Evolutionary conservation across 208 protist species (phyloP).

Genomic region (Wallacemonas sp.): DNA sequence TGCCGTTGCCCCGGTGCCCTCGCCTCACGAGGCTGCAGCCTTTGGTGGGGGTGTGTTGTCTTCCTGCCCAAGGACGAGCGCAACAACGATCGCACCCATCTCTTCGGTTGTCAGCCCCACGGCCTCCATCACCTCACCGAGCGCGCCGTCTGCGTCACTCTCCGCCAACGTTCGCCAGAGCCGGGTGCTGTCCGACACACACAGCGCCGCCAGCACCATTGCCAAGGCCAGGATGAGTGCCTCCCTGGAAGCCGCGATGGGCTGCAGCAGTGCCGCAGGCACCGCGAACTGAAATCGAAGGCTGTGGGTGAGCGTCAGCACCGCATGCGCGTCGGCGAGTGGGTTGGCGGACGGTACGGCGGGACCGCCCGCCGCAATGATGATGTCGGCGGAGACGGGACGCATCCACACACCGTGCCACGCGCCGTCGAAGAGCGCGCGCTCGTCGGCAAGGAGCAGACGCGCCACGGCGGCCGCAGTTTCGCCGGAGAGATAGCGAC

Average conservation of each 20-base stretch:
- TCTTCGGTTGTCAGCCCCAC: constrained; percentile 37
- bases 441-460: constrained; percentile 51
- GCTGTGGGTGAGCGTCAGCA: constrained; percentile 32
- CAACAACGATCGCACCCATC: constrained; percentile 30
- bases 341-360: not conserved
- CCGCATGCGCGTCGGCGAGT: not conserved
- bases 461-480: constrained; percentile 43
- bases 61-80: constrained; percentile 33
- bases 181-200: constrained; percentile 13
- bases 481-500: constrained; percentile 49
- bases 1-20: too few relatives aligned
- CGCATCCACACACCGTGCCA: constrained; percentile 45
- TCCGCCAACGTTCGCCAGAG: constrained; percentile 23
- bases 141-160: constrained; percentile 15
- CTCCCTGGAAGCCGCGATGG: constrained; percentile 17
- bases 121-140: constrained; percentile 42
- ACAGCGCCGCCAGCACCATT: constrained; percentile 29
- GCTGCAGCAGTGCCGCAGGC: constrained; percentile 38
- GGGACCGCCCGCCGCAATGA: not conserved
- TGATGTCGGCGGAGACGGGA: not conserved
- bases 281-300: constrained; percentile 52
- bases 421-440: constrained; percentile 15
- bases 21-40: too few relatives aligned
- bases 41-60: not conserved
- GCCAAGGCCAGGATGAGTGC: constrained; percentile 41